Base-by-base conservation (phyloP, 306 rosid species). In the Pterocarpus macrocarpus region DNA sequence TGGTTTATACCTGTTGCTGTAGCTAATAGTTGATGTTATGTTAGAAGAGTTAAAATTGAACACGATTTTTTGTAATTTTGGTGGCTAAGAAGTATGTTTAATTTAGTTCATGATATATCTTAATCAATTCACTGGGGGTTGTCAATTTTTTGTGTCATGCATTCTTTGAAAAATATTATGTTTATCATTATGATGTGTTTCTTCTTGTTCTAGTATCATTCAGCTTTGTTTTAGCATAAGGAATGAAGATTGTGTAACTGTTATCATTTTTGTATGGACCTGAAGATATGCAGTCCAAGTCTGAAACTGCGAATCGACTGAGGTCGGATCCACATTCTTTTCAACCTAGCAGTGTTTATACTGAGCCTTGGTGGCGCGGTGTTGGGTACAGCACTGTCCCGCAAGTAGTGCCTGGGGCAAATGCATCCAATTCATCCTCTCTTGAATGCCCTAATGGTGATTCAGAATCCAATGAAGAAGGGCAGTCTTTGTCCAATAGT, bases 321-420 rank as follows among this genome's bases (percentile, higher is more conserved):
- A 85, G 84, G 71, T 71, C 90, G 49, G 91, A 86, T 90, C 84
- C 87, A 53, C 94, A 87, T 76, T 66, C 88, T 17, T 82, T 90
- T 85, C 90, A 88, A 33, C 88, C 90, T 1, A 28, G 81, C 28
- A 52, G 67, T 83, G 89, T 86, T 81, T 93, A 84, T 83, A 49
- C 84, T 30, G 98, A 95, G 85, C 98, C 97, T 57, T 95, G 99
- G 99, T 95, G 98, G 96, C 94, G 90, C 43, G 87, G 77, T 53
- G 75, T 43, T 71, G 97, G 91, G 34, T 90, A 87, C 88, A 91
- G 88, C 80, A 86, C 93, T 57, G 64, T 85, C 50, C 69, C 88
- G 12, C 88, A 86, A 67, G 69, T 88, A 22, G 32, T 83, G 82
- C 73, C 90, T n/a, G 91, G 82, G 70, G 82, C 88, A 36, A 92